phyloP scores from a whole-genome alignment of 768 basidiomycete species.

The Aureoboletus auriporus region DNA sequence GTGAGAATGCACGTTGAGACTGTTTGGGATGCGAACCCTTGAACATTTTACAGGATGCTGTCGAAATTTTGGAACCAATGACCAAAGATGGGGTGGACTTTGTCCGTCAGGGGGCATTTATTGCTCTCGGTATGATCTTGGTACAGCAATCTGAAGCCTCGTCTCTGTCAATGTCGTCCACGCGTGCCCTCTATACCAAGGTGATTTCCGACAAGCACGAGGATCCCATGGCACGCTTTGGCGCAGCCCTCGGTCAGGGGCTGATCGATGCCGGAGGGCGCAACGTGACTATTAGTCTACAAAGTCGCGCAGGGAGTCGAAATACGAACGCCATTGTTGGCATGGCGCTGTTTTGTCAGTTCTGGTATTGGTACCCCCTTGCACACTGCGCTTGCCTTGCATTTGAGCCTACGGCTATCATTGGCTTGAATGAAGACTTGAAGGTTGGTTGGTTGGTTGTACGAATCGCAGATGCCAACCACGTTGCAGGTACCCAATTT shows the following conservation, averaged over 20 bases:
- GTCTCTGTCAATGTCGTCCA: constrained; percentile 74
- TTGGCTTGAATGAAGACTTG: constrained; percentile 83
- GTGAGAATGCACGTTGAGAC: constrained; percentile 36
- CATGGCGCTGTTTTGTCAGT: constrained; percentile 97
- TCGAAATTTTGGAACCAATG: constrained; percentile 96
- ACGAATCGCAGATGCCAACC: constrained; percentile 2
- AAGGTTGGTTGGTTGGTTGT: constrained; percentile 47
- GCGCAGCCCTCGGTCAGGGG: constrained; percentile 93
- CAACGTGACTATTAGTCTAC: constrained; percentile 91
- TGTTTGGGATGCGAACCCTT: neutral
- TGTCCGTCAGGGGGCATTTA: constrained; percentile 95
- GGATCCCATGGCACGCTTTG: constrained; percentile 98
- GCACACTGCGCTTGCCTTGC: constrained; percentile 90
- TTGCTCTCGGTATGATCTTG: constrained; percentile 94
- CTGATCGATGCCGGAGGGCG: constrained; percentile 97
- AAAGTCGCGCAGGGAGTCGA: constrained; percentile 87
- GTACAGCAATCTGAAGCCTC: constrained; percentile 94
- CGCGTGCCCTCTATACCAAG: constrained; percentile 82
- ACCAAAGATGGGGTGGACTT: constrained; percentile 98
- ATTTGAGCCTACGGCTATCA: constrained; percentile 93
- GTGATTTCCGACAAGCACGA: constrained; percentile 96
- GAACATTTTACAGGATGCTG: constrained; percentile 64
- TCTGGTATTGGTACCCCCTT: constrained; percentile 99
- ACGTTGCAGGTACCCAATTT: constrained; percentile 84
- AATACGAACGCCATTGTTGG: constrained; percentile 96